Evolutionary conservation across 768 basidiomycete genomes (phyloP).

Genomic region (Hygrocybe coccinea): DNA sequence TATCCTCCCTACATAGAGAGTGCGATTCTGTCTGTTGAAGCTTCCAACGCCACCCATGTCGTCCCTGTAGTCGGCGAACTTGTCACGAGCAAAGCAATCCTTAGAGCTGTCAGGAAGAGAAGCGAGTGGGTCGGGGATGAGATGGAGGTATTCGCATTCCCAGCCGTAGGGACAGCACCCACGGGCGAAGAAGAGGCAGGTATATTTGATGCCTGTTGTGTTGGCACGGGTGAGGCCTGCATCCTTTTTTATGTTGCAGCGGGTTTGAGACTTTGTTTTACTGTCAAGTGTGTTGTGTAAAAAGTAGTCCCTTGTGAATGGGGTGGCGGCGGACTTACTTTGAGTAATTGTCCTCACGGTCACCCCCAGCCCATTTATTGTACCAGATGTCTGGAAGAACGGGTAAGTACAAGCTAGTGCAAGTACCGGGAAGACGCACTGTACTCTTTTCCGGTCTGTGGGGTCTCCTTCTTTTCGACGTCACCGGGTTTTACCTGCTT

Average conservation of each 20-base stretch:
- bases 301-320: not conserved
- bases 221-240: slow-evolving; percentile 93
- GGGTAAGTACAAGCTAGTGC: slow-evolving; percentile 8
- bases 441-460: slow-evolving; percentile 94
- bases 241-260: slow-evolving; percentile 84
- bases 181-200: slow-evolving; percentile 90
- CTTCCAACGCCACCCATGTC: slow-evolving; percentile 99
- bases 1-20: slow-evolving; percentile 90
- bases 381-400: slow-evolving; percentile 82
- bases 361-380: slow-evolving; percentile 99
- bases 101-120: slow-evolving; percentile 85
- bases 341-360: slow-evolving; percentile 93
- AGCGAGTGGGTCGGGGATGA: slow-evolving; percentile 66
- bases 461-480: slow-evolving; percentile 81
- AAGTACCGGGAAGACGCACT: slow-evolving; percentile 62
- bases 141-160: slow-evolving; percentile 96
- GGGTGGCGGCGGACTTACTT: slow-evolving; percentile 53
- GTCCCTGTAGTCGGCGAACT: slow-evolving; percentile 95
- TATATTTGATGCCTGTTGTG: slow-evolving; percentile 86
- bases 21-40: slow-evolving; percentile 90
- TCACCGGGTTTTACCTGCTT: slow-evolving; percentile 91
- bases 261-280: slow-evolving; percentile 90
- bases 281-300: slow-evolving; percentile 35
- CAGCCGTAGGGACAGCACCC: slow-evolving; percentile 98
- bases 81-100: slow-evolving; percentile 95